Percentiles rank a stretch among this genome's conserved stretches.
Conservation (phyloP, 495 filamentous ascomycete genomes). For the Trichoderma virens region DNA sequence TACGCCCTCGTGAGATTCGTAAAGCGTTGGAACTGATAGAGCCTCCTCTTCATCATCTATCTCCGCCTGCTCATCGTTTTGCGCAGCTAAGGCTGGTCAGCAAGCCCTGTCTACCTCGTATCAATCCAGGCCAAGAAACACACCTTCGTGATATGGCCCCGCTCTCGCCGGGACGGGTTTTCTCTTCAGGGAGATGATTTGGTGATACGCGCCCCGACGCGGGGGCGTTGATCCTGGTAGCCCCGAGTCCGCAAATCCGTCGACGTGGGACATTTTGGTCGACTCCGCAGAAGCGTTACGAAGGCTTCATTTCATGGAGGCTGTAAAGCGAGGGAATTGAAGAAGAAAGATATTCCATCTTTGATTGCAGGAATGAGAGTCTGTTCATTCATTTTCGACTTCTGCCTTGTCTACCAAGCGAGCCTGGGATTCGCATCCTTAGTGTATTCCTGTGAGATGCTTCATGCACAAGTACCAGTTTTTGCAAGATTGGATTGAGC, state of each 20-base stretch:
- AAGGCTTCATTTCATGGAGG: background rate
- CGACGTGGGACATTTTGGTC: background rate
- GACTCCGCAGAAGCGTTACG: background rate
- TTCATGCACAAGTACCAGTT: background rate
- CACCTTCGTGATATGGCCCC: conserved; percentile 5
- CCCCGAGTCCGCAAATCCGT: background rate
- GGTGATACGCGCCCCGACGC: background rate
- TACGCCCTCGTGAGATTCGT: background rate
- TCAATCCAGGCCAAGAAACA: background rate
- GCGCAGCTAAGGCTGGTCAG: background rate
- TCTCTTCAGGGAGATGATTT: background rate
- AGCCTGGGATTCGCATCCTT: background rate
- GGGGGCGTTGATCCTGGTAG: background rate
- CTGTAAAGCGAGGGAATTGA: background rate
- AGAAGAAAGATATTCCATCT: background rate
- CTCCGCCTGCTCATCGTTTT: background rate
- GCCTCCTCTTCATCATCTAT: background rate
- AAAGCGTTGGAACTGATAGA: background rate
- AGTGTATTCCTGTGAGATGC: background rate
- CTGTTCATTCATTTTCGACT: background rate
- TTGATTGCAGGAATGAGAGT: background rate
- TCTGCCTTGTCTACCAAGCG: background rate
- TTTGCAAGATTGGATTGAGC: background rate
- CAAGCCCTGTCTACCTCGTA: background rate
- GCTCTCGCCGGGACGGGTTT: background rate